A percentile compares a stretch with the other conserved stretches of the same genome.
phyloP scores from a whole-genome alignment of 305 asterid genomes.

The Plantago coronopus region DNA sequence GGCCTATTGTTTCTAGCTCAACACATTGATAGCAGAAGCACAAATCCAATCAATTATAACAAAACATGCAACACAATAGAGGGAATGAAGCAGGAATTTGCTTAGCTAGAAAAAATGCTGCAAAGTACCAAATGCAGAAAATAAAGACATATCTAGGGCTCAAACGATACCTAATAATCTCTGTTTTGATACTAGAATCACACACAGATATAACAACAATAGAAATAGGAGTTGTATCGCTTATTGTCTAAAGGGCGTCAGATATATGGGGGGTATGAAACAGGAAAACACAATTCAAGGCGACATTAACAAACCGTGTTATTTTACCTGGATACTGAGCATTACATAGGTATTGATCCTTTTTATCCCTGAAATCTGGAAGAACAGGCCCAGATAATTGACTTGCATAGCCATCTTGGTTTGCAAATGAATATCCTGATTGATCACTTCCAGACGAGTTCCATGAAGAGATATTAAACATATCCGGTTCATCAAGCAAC shows the following conservation, averaged over 20 bases:
- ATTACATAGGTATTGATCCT: constrained; percentile 54
- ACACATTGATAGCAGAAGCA: no score
- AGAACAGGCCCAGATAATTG: constrained; percentile 49
- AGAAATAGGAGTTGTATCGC: no score
- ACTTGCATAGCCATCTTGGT: constrained; percentile 49
- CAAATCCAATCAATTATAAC: no score
- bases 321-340: constrained; percentile 69
- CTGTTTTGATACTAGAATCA: no score
- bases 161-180: no score
- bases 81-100: neutral
- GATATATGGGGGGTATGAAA: no score
- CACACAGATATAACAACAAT: no score
- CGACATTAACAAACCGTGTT: neutral
- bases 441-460: constrained; percentile 56
- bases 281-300: no score
- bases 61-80: neutral
- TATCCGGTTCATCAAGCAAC: constrained; percentile 48
- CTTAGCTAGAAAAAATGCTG: neutral
- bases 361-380: constrained; percentile 46
- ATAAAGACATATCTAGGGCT: no score
- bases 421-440: constrained; percentile 48
- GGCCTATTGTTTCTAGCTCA: no score
- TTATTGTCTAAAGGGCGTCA: no score
- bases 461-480: constrained; percentile 68
- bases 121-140: neutral